Percentiles rank a stretch among this genome's conserved stretches.
Conservation (phyloP, 371 early-diverging fungal genomes). For the Mycotypha africana region DNA sequence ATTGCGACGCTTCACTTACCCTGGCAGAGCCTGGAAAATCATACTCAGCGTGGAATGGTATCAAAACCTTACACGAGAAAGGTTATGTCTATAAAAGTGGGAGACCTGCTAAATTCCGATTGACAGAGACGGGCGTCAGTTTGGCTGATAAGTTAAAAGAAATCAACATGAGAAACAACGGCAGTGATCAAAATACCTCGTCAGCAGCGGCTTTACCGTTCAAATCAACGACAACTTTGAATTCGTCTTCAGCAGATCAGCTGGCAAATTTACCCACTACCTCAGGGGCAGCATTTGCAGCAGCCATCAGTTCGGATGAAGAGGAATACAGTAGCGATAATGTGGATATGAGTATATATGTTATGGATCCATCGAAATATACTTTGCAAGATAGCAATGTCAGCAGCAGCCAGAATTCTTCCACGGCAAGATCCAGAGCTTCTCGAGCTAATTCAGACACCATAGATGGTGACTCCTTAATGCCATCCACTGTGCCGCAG, state of each 20-base stretch:
- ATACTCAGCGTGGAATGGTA: slow-evolving; percentile 78
- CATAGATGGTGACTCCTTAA: too few relatives aligned
- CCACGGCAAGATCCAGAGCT: not conserved
- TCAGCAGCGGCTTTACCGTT: not conserved
- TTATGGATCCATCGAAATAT: slow-evolving; percentile 6
- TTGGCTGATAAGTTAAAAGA: slow-evolving; percentile 51
- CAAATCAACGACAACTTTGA: not conserved
- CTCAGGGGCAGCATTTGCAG: slow-evolving; percentile 2
- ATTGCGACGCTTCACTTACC: slow-evolving; percentile 65
- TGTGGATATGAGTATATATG: slow-evolving; percentile 14
- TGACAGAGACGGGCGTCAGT: slow-evolving; percentile 70
- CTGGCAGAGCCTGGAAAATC: slow-evolving; percentile 44
- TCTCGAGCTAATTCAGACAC: too few relatives aligned
- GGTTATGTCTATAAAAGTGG: slow-evolving; percentile 64
- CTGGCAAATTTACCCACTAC: not conserved
- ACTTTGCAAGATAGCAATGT: too few relatives aligned
- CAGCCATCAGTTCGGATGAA: not conserved
- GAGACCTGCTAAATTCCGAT: slow-evolving; percentile 53
- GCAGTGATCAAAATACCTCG: not conserved
- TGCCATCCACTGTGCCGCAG: too few relatives aligned
- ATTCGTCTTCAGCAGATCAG: not conserved
- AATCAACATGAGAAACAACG: too few relatives aligned
- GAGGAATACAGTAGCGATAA: not conserved
- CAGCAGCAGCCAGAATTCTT: not conserved
- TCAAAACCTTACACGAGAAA: slow-evolving; percentile 65